A percentile compares a stretch with the other conserved stretches of the same genome.
Conservation (phyloP, 306 rosid genomes). For the Fragaria vesca region DNA sequence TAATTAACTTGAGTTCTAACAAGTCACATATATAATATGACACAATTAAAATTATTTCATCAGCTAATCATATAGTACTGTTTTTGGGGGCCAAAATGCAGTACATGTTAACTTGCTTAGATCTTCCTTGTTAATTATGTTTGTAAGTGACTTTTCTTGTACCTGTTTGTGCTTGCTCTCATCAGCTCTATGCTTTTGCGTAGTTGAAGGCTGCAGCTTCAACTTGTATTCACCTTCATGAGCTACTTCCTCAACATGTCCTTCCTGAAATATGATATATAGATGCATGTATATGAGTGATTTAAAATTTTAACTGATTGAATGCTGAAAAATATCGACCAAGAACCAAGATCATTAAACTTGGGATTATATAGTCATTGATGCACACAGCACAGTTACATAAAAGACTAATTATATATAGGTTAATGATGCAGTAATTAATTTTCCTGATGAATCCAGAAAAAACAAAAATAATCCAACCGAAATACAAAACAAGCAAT, state of each 20-base stretch:
- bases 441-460: neutral
- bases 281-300: neutral
- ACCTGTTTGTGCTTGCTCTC: slow-evolving; percentile 18
- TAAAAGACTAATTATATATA: neutral
- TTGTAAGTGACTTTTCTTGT: neutral
- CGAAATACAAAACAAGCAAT: neutral
- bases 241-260: neutral
- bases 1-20: neutral
- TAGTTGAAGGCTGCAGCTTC: neutral
- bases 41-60: neutral
- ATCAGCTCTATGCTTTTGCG: slow-evolving; percentile 2
- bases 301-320: neutral
- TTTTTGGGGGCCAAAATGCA: too few relatives aligned
- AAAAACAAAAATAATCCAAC: neutral
- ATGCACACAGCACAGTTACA: neutral
- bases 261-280: neutral
- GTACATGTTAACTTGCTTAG: neutral
- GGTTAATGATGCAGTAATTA: neutral
- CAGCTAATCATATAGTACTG: neutral
- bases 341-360: neutral
- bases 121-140: neutral
- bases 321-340: too few relatives aligned
- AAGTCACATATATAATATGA: neutral
- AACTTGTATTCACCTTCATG: neutral
- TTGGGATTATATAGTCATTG: neutral